These are phyloP conservation scores for Tuber magnatum DNA, from an alignment of 495 filamentous ascomycete genomes.

Conservation along the genomic window DNA sequence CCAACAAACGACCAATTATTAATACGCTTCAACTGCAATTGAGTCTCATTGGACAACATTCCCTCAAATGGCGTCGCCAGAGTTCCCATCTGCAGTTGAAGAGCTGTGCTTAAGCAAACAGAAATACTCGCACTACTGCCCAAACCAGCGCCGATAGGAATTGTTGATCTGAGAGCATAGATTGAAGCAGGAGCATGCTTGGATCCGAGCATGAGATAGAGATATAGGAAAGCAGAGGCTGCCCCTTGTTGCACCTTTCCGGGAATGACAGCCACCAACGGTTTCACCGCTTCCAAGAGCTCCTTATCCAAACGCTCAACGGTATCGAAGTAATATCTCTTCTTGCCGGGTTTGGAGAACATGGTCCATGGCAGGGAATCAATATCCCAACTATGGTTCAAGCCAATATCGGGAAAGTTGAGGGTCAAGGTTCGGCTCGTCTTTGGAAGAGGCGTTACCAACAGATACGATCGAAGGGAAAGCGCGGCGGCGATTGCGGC, in stretches of 20 bases:
- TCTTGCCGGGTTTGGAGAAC: constrained; percentile 73
- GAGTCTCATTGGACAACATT: constrained; percentile 72
- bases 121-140: constrained; percentile 88
- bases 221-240: constrained; percentile 80
- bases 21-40: constrained; percentile 80
- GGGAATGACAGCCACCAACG: constrained; percentile 64
- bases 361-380: constrained; percentile 75
- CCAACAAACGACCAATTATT: constrained; percentile 97
- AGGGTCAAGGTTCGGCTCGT: constrained; percentile 75
- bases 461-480: constrained; percentile 88
- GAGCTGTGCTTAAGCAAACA: constrained; percentile 78
- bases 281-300: constrained; percentile 67
- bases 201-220: constrained; percentile 80
- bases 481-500: constrained; percentile 90
- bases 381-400: constrained; percentile 87
- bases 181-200: constrained; percentile 68
- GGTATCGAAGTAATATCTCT: constrained; percentile 78
- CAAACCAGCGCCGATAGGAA: constrained; percentile 85
- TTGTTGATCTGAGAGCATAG: constrained; percentile 87
- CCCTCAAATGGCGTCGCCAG: constrained; percentile 83
- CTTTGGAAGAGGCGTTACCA: constrained; percentile 83
- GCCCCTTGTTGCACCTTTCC: constrained; percentile 74
- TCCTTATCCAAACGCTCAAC: constrained; percentile 79
- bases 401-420: constrained; percentile 74
- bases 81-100: constrained; percentile 79